Base-by-base conservation (phyloP, 1,284 basidiomycete genomes). In the Thecaphora thlaspeos region DNA sequence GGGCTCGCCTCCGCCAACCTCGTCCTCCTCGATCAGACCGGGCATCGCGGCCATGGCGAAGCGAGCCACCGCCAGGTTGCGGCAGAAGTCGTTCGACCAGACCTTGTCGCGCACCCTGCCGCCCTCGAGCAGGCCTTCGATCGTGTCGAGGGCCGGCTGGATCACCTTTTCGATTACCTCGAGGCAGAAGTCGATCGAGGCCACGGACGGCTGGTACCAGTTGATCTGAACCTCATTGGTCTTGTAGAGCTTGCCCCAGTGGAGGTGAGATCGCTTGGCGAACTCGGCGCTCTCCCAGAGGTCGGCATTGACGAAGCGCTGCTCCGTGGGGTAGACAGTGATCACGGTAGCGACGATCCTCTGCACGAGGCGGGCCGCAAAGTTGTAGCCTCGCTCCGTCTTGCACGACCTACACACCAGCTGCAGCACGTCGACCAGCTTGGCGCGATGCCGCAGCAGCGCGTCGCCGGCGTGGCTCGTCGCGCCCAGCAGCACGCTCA, bases 81-180 rank as follows among this genome's bases (percentile, higher is more conserved):
- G 85, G 79, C 93, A 97, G 76, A 97, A 95, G 78, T 96, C 92
- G 77, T 95, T 96, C 28, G 88, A 86, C 80, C 87, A 86, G 18
- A 85, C 82, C 46, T 65, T 70, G 41, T 54, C 54, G 15, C 53
- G 42, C 3, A 53, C 21, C 4, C 51, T 51, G 10, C 49, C 48
- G 2, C 66, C 66, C 12, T 42, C 43, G 30, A 55, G 55, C 15
- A 94, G 81, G 5, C 68, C 66, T 45, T 91, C 88, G 1, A 97
- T 81, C 48, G 83, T 84, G 52, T 85, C 82, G 23, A 94, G 76
- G 0, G 85, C 81, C 2, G 90, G 89, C 7, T 81, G 78, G 23
- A 85, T 84, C 15, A 93, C 82, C 41, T 83, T 80, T 48, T 90
- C 85, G 19, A 94, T 79, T 18, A 94, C 82, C 52, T 91, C 86